A percentile compares a stretch with the other conserved stretches of the same genome.
These are phyloP conservation scores for Themeda triandra DNA, from an alignment of 176 grass and related monocot species.

Conservation along the genomic window DNA sequence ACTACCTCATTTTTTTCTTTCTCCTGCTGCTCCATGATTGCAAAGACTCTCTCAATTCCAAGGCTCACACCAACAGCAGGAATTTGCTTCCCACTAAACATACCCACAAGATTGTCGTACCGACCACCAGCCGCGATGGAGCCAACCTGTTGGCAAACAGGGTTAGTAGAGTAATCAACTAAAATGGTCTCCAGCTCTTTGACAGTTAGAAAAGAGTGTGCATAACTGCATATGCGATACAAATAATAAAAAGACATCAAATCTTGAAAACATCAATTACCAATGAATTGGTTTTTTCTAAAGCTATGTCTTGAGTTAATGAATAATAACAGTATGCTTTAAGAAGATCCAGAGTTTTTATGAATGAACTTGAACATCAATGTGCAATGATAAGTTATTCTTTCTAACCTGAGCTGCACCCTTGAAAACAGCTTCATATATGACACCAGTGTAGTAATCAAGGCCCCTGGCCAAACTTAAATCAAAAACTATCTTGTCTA, in stretches of 20 bases:
- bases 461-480: slow-evolving; percentile 97
- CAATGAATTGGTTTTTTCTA: no score
- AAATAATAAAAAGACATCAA: not conserved
- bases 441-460: slow-evolving; percentile 98
- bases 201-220: not conserved
- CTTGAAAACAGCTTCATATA: slow-evolving; percentile 98
- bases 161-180: slow-evolving; percentile 17
- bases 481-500: slow-evolving; percentile 80
- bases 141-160: slow-evolving; percentile 60
- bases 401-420: slow-evolving; percentile 68
- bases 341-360: not conserved
- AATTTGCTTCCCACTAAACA: slow-evolving; percentile 94
- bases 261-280: not conserved
- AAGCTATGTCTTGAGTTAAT: not conserved
- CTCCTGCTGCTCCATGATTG: slow-evolving; percentile 93
- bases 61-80: slow-evolving; percentile 96
- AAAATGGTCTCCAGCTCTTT: not conserved
- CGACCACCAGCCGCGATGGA: slow-evolving; percentile 94
- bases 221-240: not conserved
- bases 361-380: not conserved
- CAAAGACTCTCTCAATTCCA: slow-evolving; percentile 94
- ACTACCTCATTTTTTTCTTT: slow-evolving; percentile 80
- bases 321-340: not conserved
- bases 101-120: slow-evolving; percentile 90
- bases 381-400: not conserved